Base-by-base conservation (phyloP, 768 basidiomycete genomes). In the Mycena galopus region DNA sequence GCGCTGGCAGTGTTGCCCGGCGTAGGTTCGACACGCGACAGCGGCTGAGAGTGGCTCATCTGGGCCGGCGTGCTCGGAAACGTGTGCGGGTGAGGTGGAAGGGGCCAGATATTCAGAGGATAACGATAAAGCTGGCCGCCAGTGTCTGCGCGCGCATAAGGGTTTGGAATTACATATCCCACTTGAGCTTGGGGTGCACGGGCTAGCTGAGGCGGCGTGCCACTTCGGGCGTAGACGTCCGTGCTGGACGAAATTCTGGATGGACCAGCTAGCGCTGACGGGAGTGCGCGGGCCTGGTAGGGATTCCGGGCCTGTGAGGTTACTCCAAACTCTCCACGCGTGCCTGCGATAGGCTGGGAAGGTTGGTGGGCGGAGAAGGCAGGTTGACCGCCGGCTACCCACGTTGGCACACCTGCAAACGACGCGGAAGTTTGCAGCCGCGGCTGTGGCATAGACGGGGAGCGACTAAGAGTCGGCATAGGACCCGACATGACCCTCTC, bases 361-460 rank as follows among this genome's bases (percentile, higher is more conserved):
- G 11, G 23, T 2, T 65, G 51, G 16, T 21, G 65, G 27, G 21
- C 1, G 10, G 55, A 57, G 30, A 44, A 44, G 6, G 30, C 56
- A 10, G 39, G 11, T 27, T 44, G 8, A 21, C 55, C 42, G n/a
- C 19, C 23, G n/a, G 50, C 21, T 39, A 9, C 53, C 12, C 53
- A 16, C 37, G 39, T 10, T 2, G 32, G 29, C 17, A n/a, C 35
- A n/a, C 17, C 57, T 10, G 30, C 55, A 29, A 57, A 63, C 25
- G 68, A 63, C 10, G 32, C 55, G 9, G 68, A 33, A 11, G 27
- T 3, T 12, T 57, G 61, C 37, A 63, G 30, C 30, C 16, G 67
- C 10, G 51, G 42, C 53, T 47, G 69, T 25, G 68, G 42, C 11
- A 58, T 64, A 21, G 53, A 47, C 42, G 53, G 56, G 39, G 53